These are phyloP conservation scores for Plasmodium relictum DNA, from an alignment of 169 alveolate species.

Conservation along the genomic window DNA sequence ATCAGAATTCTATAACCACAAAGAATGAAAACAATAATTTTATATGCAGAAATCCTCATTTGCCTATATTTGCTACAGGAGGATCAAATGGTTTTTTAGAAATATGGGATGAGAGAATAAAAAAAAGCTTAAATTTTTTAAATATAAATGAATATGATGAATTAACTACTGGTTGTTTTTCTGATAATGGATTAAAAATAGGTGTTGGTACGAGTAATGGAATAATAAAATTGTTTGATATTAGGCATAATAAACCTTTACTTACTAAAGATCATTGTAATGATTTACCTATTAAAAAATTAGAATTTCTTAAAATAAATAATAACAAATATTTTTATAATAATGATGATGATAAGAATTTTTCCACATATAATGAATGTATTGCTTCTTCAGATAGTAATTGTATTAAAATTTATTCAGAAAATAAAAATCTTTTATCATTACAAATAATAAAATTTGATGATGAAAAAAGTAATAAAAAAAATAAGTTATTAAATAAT, in stretches of 20 bases:
- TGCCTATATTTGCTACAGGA: conserved; percentile 50
- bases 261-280: conserved; percentile 79
- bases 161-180: conserved; percentile 71
- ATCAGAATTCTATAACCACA: conserved; percentile 14
- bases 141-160: conserved; percentile 30
- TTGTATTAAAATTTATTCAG: conserved; percentile 80
- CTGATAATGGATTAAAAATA: conserved; percentile 82
- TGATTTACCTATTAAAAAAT: conserved; percentile 79
- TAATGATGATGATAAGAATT: not conserved
- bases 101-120: conserved; percentile 68
- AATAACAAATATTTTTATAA: conserved; percentile 74
- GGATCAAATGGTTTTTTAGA: conserved; percentile 57
- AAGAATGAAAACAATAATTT: conserved; percentile 57
- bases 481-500: conserved; percentile 36
- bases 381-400: conserved; percentile 83
- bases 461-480: conserved; percentile 39
- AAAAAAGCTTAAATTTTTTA: conserved; percentile 33
- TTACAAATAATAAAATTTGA: conserved; percentile 75
- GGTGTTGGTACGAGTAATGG: conserved; percentile 83
- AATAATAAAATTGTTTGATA: conserved; percentile 79
- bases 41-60: conserved; percentile 34
- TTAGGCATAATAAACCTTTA: conserved; percentile 82
- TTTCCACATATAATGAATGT: conserved; percentile 67
- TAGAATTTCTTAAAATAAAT: conserved; percentile 80
- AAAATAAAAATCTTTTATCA: conserved; percentile 72